Conservation (phyloP, 2,329 filamentous ascomycete species). For the Bipolaris bicolor region DNA sequence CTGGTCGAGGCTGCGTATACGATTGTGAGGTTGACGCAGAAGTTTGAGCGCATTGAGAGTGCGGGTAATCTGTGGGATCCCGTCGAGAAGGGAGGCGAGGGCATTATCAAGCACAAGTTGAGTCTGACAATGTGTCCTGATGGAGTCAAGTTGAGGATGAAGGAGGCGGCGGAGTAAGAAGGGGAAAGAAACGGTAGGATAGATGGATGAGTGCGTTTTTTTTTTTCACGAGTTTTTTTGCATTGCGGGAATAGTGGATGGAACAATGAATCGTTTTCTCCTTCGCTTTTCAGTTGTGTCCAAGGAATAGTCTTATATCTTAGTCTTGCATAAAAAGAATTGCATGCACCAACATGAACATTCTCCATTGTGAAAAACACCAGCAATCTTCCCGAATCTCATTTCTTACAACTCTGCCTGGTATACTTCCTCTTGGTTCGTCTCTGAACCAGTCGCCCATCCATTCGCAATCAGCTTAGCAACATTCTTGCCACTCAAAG, state of each 20-base stretch:
- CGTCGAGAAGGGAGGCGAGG: constrained; percentile 32
- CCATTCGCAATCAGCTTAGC: constrained; percentile 72
- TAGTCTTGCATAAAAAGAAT: neutral
- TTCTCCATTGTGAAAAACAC: neutral
- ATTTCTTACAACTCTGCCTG: constrained; percentile 6
- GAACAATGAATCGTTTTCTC: neutral
- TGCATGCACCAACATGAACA: neutral
- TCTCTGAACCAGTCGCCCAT: constrained; percentile 41
- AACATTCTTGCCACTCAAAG: constrained; percentile 87
- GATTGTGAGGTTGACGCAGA: constrained; percentile 35
- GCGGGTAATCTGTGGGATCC: constrained; percentile 37
- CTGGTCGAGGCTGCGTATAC: constrained; percentile 41
- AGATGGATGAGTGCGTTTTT: no score
- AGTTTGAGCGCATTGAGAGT: constrained; percentile 36
- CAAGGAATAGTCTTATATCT: neutral
- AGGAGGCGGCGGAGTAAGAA: constrained; percentile 31
- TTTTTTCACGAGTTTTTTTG: neutral
- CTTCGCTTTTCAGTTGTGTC: neutral
- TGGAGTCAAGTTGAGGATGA: constrained; percentile 42
- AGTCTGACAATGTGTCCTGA: constrained; percentile 39
- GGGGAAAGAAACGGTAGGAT: no score
- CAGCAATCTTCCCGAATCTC: neutral
- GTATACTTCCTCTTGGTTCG: neutral
- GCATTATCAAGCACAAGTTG: constrained; percentile 28
- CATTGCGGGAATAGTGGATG: neutral